Evolutionary conservation across 2,329 filamentous ascomycete species (phyloP).

Genomic region (Zopfia rhizophila): DNA sequence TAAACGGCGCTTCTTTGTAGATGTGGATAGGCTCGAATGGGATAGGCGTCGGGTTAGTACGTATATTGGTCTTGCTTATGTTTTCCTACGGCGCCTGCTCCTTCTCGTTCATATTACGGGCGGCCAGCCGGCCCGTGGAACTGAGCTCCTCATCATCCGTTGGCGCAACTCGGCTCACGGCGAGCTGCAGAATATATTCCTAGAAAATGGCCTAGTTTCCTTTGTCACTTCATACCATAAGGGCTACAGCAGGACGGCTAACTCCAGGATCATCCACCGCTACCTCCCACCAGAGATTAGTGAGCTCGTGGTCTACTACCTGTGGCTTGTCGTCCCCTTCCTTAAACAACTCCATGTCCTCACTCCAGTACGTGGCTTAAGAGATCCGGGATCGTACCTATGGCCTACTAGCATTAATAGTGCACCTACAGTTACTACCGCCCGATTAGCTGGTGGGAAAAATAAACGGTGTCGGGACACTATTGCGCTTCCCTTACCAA

Average conservation of each 20-base stretch:
- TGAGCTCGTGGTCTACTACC: conserved; percentile 25
- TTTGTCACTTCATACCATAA: conserved; percentile 30
- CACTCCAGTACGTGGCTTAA: no score
- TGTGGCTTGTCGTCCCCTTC: conserved; percentile 22
- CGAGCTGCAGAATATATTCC: conserved; percentile 19
- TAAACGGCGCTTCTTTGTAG: no score
- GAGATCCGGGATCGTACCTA: no score
- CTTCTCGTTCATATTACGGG: conserved; percentile 26
- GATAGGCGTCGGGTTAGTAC: no score
- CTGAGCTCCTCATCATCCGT: conserved; percentile 22
- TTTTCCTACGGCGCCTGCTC: conserved; percentile 24
- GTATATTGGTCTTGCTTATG: no score
- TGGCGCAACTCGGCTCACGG: conserved; percentile 21
- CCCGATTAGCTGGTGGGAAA: no score
- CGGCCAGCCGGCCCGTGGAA: conserved; percentile 23
- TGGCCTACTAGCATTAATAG: no score
- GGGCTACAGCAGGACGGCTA: conserved; percentile 19
- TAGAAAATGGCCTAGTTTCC: conserved; percentile 24
- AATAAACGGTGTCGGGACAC: no score
- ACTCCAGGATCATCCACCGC: conserved; percentile 29
- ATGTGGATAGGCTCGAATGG: no score
- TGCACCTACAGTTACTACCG: no score
- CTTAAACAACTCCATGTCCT: conserved; percentile 6
- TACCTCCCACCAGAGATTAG: conserved; percentile 27
- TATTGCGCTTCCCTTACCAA: no score